phyloP scores from a whole-genome alignment of 2,329 filamentous ascomycete genomes.

The Arthrocladium fulminans region DNA sequence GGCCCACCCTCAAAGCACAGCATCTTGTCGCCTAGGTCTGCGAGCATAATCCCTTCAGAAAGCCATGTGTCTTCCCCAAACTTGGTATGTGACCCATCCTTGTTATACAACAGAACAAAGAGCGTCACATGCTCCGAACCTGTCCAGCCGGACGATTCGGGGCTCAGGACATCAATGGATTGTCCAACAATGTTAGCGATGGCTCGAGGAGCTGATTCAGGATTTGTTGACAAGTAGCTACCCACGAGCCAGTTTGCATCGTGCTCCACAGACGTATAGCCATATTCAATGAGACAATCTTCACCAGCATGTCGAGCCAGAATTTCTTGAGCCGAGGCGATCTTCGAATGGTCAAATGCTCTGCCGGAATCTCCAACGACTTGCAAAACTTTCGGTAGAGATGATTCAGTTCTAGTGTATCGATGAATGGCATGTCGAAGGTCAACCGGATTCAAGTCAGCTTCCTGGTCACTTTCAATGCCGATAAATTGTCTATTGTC shows the following conservation, averaged over 20 bases:
- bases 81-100: background rate
- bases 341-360: background rate
- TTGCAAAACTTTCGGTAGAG: background rate
- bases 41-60: slow-evolving; percentile 5
- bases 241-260: slow-evolving; percentile 8
- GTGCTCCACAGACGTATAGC: slow-evolving; percentile 2
- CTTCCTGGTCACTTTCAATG: background rate
- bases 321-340: background rate
- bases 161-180: slow-evolving; percentile 1
- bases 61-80: slow-evolving; percentile 9
- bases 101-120: slow-evolving; percentile 2
- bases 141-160: background rate
- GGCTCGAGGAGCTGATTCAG: background rate
- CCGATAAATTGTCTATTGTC: background rate
- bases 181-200: slow-evolving; percentile 6
- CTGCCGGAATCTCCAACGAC: slow-evolving; percentile 7
- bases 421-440: background rate
- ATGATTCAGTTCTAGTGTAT: background rate
- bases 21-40: background rate
- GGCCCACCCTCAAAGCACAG: slow-evolving; percentile 8
- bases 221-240: background rate
- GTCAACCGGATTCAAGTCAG: background rate
- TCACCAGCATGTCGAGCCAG: background rate
- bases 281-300: background rate
- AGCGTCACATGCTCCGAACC: background rate